Evolutionary conservation across 306 rosid species (phyloP).

Genomic region (Inga leiocalycina): DNA sequence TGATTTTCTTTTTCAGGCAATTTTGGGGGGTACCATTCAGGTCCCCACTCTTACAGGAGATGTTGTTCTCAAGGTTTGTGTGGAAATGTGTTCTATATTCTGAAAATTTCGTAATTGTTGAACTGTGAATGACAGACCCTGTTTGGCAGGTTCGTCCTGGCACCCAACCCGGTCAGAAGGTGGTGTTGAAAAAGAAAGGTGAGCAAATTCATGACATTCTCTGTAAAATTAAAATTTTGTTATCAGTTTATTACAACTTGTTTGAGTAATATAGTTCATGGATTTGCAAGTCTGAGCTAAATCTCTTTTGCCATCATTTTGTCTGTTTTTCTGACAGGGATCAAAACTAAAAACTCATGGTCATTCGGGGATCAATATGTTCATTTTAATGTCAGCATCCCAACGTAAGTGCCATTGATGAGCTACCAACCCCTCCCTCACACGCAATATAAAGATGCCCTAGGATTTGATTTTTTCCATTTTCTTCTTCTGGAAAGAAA

Average conservation of each 20-base stretch:
- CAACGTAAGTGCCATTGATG: constrained; percentile 51
- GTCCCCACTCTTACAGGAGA: constrained; percentile 89
- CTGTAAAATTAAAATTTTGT: background rate
- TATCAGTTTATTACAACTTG: background rate
- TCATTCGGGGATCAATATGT: constrained; percentile 85
- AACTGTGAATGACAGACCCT: constrained; percentile 15
- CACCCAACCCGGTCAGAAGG: constrained; percentile 90
- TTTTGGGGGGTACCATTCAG: constrained; percentile 89
- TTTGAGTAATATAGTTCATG: background rate
- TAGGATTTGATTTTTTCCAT: background rate
- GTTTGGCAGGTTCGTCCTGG: constrained; percentile 78
- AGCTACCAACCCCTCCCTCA: background rate
- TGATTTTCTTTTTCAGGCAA: constrained; percentile 54
- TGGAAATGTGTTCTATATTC: constrained; percentile 8
- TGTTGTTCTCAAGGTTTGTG: constrained; percentile 85
- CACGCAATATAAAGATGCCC: background rate
- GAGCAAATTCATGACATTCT: constrained; percentile 32
- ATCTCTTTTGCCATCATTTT: constrained; percentile 12
- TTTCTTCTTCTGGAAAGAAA: background rate
- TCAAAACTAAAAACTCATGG: constrained; percentile 64
- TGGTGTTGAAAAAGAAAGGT: constrained; percentile 96
- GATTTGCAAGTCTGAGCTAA: constrained; percentile 9
- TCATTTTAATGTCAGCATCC: constrained; percentile 87
- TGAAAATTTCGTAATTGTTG: constrained; percentile 10
- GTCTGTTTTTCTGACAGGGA: constrained; percentile 49